Conservation (phyloP, 208 protist genomes). For the Crithidia fasciculata region DNA sequence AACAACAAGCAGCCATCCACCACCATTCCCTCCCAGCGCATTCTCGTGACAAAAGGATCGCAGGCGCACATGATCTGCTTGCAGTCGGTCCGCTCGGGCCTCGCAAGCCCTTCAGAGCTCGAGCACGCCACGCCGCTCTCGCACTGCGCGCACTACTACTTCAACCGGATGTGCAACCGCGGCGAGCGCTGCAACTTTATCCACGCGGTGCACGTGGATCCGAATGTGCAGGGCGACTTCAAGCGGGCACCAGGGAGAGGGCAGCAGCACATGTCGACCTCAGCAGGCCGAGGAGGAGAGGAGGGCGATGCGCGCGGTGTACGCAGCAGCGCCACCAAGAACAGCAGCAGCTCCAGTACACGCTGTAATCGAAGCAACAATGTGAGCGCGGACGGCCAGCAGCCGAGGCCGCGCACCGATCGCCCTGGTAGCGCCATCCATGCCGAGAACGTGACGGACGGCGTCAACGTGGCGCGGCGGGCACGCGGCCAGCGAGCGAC, state of each 20-base stretch:
- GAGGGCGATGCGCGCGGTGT: background rate
- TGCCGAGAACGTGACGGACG: background rate
- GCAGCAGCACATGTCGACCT: background rate
- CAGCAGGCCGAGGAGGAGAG: background rate
- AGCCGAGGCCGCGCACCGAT: background rate
- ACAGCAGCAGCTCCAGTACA: background rate
- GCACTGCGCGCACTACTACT: conserved; percentile 31
- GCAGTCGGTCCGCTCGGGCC: conserved; percentile 11
- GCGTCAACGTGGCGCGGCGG: background rate
- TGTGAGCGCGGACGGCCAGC: background rate
- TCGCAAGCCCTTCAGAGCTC: conserved; percentile 2
- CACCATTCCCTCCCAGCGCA: conserved; percentile 35
- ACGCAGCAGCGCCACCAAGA: background rate
- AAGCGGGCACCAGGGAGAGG: conserved; percentile 48
- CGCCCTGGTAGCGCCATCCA: background rate
- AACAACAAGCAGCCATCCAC: conserved; percentile 36
- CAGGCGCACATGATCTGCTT: conserved; percentile 20
- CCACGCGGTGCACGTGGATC: conserved; percentile 79
- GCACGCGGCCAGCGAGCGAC: no score
- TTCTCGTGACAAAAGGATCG: conserved; percentile 36
- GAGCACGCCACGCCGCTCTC: conserved; percentile 19
- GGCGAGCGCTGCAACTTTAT: conserved; percentile 80
- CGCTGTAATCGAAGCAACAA: no score
- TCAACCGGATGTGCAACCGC: conserved; percentile 77
- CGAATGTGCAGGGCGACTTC: conserved; percentile 62